Evolutionary conservation across 805 yeast species (phyloP), one percentile per base, ranked within the genome.

Genomic region (Kregervanrija delftensis): DNA sequence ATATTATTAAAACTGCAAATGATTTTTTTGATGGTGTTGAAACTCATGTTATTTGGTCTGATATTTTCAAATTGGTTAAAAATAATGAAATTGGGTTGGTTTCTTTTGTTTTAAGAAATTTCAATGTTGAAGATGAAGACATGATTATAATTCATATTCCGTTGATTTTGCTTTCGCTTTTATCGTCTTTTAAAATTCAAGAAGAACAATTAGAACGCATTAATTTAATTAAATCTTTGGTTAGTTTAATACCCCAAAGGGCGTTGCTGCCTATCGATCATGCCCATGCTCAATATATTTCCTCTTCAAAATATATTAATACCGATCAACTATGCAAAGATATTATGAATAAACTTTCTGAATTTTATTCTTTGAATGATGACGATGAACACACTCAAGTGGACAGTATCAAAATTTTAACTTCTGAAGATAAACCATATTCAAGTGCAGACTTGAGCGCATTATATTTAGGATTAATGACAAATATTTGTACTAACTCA

Each of bases 11-110:
- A 39, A 73, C 81, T 30, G 86, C 88, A 0, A 74, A 76, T 43
- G 67, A 81, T 0, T 81, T 91, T 45, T 88, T 93, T 59, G 96
- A 93, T 63, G 83, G 87, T 5, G 83, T 90, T 2, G 99, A 93
- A 57, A 77, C 96, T 0, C 61, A 71, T 28, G 75, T 74, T 28
- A 90, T 93, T 5, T 91, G 96, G 90, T 71, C 79, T 3, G 77
- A 78, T 47, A 62, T 83, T 2, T 67, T 76, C 40, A 61, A 61
- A 1, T 59, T 81, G 28, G 60, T 81, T 3, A 43, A 58, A n/a
- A 49, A 52, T 2, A 65, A 64, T 1, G 64, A 74, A 35, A 52
- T 77, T 16, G 73, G 69, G 0, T 65, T 85, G 14, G 66, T 87
- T 8, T 63, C 67, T 5, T 90, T 81, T 59, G 71, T 86, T 13